Evolutionary conservation across 768 basidiomycete species (phyloP).

Genomic region (Auricularia auricula-judae): DNA sequence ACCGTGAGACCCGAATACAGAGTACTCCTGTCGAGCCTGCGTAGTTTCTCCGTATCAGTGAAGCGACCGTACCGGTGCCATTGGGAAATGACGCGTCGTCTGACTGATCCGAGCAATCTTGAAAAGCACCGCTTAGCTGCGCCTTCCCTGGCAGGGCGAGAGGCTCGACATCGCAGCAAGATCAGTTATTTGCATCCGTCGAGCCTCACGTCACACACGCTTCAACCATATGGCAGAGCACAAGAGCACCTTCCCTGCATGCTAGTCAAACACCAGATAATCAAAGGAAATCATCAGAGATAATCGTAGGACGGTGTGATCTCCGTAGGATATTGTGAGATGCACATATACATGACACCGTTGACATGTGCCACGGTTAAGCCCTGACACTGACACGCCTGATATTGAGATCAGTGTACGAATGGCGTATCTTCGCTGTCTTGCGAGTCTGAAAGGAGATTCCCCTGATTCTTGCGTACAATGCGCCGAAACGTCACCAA

Average conservation of each 20-base stretch:
- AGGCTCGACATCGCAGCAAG: not conserved
- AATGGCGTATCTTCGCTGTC: not conserved
- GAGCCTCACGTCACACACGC: not conserved
- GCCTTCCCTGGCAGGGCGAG: not conserved
- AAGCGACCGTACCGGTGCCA: no score
- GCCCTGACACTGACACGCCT: no score
- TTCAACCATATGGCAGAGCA: not conserved
- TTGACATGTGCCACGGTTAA: no score
- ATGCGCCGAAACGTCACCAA: not conserved
- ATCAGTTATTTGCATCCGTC: not conserved
- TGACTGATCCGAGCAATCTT: not conserved
- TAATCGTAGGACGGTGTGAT: no score
- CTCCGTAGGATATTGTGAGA: no score
- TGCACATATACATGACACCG: no score
- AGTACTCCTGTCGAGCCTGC: not conserved
- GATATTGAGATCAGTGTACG: no score
- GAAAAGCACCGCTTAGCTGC: not conserved
- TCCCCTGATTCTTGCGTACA: not conserved
- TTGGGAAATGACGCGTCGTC: no score
- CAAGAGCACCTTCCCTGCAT: not conserved
- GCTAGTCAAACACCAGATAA: no score
- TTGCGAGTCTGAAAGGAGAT: not conserved
- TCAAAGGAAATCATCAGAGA: no score
- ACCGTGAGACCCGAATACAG: not conserved
- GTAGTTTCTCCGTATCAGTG: no score